Conservation (phyloP, 176 grass and related monocot species). For the Cymbopogon citratus region DNA sequence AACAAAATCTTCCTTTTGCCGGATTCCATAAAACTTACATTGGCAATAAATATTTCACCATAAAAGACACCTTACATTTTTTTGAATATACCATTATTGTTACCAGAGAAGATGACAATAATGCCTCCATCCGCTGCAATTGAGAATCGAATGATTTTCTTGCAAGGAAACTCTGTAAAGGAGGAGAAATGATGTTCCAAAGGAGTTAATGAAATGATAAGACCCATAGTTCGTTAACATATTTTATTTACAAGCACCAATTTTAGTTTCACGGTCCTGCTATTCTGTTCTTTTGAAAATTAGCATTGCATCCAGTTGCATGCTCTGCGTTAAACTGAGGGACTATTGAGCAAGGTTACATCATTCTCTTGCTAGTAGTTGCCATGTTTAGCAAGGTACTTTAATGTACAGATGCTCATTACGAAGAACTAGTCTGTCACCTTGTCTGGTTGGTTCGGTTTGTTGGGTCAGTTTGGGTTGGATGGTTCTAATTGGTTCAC, state of each 20-base stretch:
- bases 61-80: conserved; percentile 51
- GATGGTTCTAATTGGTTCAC: too few relatives aligned
- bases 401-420: conserved; percentile 1
- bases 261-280: neutral
- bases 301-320: neutral
- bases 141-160: conserved; percentile 82
- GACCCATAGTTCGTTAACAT: neutral
- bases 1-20: too few relatives aligned
- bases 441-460: too few relatives aligned
- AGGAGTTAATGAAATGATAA: conserved; percentile 20
- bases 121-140: conserved; percentile 59
- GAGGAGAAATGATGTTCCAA: conserved; percentile 19
- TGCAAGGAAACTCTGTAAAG: conserved; percentile 76
- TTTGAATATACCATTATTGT: conserved; percentile 75
- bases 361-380: neutral
- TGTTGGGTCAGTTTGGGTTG: too few relatives aligned
- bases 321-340: neutral
- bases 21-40: too few relatives aligned
- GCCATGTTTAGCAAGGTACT: neutral
- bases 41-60: neutral
- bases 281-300: neutral
- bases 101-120: conserved; percentile 54
- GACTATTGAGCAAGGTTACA: neutral
- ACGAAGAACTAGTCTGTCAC: neutral
- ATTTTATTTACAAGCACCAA: neutral